phyloP scores from a whole-genome alignment of 805 yeast species.

The Geotrichum ghanense region DNA sequence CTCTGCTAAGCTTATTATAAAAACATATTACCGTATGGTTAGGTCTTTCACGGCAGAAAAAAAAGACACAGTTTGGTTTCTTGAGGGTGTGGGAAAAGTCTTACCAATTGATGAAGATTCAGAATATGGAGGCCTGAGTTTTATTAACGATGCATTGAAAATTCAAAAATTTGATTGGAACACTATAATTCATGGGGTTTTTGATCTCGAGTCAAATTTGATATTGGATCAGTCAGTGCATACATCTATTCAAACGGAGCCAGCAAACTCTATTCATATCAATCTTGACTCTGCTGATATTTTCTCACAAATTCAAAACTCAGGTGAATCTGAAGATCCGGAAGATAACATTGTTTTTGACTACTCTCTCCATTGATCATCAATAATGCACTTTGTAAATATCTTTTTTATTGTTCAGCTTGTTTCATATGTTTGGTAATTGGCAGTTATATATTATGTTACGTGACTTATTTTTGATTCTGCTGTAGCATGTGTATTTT shows the following conservation, averaged over 20 bases:
- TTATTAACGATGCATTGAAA: conserved; percentile 14
- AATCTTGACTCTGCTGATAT: neutral
- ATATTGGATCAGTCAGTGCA: neutral
- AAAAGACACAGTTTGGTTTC: conserved; percentile 86
- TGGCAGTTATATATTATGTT: no score
- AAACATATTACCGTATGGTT: conserved; percentile 73
- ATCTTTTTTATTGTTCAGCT: no score
- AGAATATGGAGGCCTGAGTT: conserved; percentile 18
- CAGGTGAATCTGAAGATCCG: neutral
- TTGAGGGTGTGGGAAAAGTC: conserved; percentile 83
- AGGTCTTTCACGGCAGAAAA: conserved; percentile 75
- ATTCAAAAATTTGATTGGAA: conserved; percentile 1
- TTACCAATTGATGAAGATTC: conserved; percentile 80
- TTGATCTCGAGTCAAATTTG: neutral
- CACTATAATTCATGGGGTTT: neutral
- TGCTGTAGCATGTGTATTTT: no score
- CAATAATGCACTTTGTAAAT: no score
- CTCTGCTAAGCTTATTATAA: conserved; percentile 82
- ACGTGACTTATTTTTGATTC: no score
- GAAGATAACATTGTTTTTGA: neutral
- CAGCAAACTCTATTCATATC: neutral
- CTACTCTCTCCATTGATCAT: neutral
- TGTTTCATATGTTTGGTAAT: no score
- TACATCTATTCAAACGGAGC: neutral
- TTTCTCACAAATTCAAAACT: neutral